Base-by-base conservation (phyloP, 2,329 filamentous ascomycete species). In the Clathrospora elynae region DNA sequence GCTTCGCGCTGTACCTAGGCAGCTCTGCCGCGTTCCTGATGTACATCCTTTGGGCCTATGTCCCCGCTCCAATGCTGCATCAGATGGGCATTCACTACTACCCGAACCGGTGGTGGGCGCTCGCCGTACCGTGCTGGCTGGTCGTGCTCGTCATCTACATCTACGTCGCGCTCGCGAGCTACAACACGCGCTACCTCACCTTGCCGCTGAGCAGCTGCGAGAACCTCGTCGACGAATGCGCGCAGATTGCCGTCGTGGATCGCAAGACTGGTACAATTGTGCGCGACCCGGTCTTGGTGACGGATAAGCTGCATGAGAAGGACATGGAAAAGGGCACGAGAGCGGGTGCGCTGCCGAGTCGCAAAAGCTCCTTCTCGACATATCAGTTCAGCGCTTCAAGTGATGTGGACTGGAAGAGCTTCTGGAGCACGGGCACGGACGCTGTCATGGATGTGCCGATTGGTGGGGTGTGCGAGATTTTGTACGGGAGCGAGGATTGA, bases 391-490 rank as follows among this genome's bases (percentile, higher is more conserved):
- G 51, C 60, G 70, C 48, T 59, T 68, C 58, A 14, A 62, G 72
- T 49, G 68, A 74, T 34, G 70, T 81, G 53, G 81, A 90, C 63
- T 97, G 93, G 92, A 84, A 79, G 62, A 80, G 78, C 45, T 78
- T 95, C 12, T 99, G 93, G 93, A 90, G 84, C 62, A 85, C 88
- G 59, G 90, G 93, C 12, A 99, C 93, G 0, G 93, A 99, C 76
- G 93, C 90, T 1, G 93, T 97, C 6, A 88, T 99, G 88, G 93
- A 99, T 73, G 86, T 99, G 34, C 93, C 93, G 6, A 81, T 97
- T 54, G 91, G 90, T 7, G 93, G 92, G 1, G 92, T 97, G 2
- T 97, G 92, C 65, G 91, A 99, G 74, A 84, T 99, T 22, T 68
- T 99, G 14, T 99, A 97, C 70, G 91, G 90, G 0, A 80, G 82